Conservation (phyloP, 768 basidiomycete genomes). For the Leccinum broughii region DNA sequence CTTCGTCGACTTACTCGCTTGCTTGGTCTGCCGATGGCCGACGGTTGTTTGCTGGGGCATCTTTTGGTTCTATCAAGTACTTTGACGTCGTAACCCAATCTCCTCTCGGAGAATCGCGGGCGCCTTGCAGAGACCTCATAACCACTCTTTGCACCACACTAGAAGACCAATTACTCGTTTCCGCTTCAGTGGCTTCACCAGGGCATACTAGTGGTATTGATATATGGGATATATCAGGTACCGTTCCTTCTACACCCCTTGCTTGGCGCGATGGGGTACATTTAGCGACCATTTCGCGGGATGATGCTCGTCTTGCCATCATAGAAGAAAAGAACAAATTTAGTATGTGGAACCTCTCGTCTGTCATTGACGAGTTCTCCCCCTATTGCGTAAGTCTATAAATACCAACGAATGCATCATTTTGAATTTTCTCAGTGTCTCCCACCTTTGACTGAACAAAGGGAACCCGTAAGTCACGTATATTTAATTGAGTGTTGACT, state of each 20-base stretch:
- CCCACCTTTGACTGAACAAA: not conserved
- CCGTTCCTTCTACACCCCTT: not conserved
- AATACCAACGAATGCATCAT: not conserved
- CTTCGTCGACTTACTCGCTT: constrained; percentile 15
- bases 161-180: constrained; percentile 8
- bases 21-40: constrained; percentile 19
- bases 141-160: constrained; percentile 9
- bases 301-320: constrained; percentile 4
- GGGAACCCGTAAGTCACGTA: constrained; percentile 8
- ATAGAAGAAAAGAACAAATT: not conserved
- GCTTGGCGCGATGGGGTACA: not conserved
- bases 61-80: constrained; percentile 10
- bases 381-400: constrained; percentile 7
- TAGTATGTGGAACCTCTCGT: not conserved
- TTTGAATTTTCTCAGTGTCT: constrained; percentile 12
- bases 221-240: constrained; percentile 14
- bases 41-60: constrained; percentile 13
- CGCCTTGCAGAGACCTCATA: constrained; percentile 4
- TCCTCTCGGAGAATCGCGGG: not conserved
- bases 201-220: not conserved
- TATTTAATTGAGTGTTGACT: not conserved
- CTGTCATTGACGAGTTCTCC: not conserved
- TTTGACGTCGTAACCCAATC: constrained; percentile 8
- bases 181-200: not conserved
- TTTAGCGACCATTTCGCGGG: constrained; percentile 2